Evolutionary conservation across 202 grass and related monocot genomes (phyloP), one percentile per base, ranked within the genome.

Genomic region (Musa balbisiana): DNA sequence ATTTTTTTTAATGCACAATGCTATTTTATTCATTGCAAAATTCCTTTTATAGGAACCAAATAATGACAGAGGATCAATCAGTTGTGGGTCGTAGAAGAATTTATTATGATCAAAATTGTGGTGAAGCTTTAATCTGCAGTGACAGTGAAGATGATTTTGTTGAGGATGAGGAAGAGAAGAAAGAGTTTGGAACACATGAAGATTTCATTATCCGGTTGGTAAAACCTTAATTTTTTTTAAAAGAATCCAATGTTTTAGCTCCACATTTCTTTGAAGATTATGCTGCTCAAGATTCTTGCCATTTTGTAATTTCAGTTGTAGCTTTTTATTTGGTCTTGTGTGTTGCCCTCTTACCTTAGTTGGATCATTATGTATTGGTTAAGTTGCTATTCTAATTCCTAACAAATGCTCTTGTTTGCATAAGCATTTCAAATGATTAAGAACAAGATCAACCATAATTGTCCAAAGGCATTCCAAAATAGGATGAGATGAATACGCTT

Each of bases 41-140:
- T 51, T 51, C 4, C 2, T 21, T 70, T 8, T 55, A 51, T 83
- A 97, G 93, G 84, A 97, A 97, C 70, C 90, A 93, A 69, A 91
- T 91, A 85, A 98, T 98, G 95, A 78, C 85, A 15, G 91, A 98
- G 58, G 95, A 92, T 69, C 95, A 98, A 82, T 98, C 91, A 62
- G 95, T 98, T 83, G 88, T 98, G 84, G 95, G 95, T 83, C 85
- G 95, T 20, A 90, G 95, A 80, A 91, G 95, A 81, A 98, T 98
- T 87, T 98, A 98, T 76, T 98, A 98, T 86, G 94, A 98, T 84
- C 64, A 84, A 81, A 93, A 74, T 80, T 89, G 90, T 75, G 94
- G 94, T 15, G 94, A 98, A 88, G 94, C 94, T 72, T 86, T 98
- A 81, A 94, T 98, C 77, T 89, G 87, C 75, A 98, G 94, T 27